Percentiles rank a stretch among this genome's conserved stretches.
These are phyloP conservation scores for Mucor lusitanicus DNA, from an alignment of 371 early-diverging fungal species.

Conservation along the genomic window DNA sequence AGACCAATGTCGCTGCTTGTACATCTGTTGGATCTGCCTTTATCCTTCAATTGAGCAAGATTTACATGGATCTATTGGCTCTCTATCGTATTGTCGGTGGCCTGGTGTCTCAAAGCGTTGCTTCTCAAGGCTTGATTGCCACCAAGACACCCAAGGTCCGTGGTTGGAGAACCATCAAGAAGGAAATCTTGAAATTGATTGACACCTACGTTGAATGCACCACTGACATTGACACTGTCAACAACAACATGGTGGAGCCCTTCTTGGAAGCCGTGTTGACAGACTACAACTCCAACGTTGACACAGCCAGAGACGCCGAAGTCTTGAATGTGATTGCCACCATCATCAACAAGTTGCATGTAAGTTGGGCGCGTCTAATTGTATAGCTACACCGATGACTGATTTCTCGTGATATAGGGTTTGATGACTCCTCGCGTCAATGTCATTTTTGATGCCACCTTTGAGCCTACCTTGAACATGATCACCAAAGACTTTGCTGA, in stretches of 20 bases:
- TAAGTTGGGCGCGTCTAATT: constrained; percentile 28
- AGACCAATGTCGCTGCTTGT: constrained; percentile 93
- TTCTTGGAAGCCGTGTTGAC: constrained; percentile 89
- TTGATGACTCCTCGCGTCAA: constrained; percentile 83
- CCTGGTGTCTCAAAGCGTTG: constrained; percentile 80
- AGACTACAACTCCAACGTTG: constrained; percentile 85
- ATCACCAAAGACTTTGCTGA: constrained; percentile 97
- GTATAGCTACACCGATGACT: not conserved
- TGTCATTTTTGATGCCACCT: constrained; percentile 87
- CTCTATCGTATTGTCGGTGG: constrained; percentile 88
- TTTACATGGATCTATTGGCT: constrained; percentile 87
- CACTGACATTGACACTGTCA: constrained; percentile 75
- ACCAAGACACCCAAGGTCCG: constrained; percentile 92
- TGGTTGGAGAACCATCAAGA: constrained; percentile 92
- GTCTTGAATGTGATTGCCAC: constrained; percentile 90
- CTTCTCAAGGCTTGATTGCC: constrained; percentile 70
- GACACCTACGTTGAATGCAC: constrained; percentile 86
- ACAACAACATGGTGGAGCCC: constrained; percentile 83
- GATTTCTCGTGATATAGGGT: constrained; percentile 35
- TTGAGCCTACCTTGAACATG: constrained; percentile 96
- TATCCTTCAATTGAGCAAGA: constrained; percentile 80
- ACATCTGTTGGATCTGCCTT: constrained; percentile 87
- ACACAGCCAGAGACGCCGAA: constrained; percentile 91
- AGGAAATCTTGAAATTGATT: constrained; percentile 88
- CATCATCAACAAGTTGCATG: constrained; percentile 80